Conservation (phyloP, 1,139 yeast genomes). For the Meyerozyma carpophila region DNA sequence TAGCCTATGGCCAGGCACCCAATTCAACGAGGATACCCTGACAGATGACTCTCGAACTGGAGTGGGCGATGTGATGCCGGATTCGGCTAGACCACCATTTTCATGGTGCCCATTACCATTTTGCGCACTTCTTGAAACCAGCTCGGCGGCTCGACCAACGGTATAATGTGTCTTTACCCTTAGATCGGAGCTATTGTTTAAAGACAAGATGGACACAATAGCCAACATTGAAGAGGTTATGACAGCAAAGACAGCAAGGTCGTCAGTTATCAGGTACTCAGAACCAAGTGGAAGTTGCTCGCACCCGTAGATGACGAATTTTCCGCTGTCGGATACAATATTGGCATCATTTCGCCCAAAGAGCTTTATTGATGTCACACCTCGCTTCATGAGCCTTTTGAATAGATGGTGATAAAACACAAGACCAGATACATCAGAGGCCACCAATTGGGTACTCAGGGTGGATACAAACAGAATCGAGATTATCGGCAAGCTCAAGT, state of each 20-base stretch:
- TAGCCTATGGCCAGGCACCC: constrained; percentile 46
- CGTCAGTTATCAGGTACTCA: constrained; percentile 45
- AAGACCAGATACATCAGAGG: constrained; percentile 57
- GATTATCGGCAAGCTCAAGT: constrained; percentile 42
- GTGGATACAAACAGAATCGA: constrained; percentile 51
- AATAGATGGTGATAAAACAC: constrained; percentile 57
- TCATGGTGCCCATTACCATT: background rate
- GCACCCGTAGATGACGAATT: constrained; percentile 21
- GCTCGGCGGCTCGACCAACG: constrained; percentile 19
- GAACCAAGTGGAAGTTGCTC: constrained; percentile 53
- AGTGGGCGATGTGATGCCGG: background rate
- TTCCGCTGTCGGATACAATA: constrained; percentile 9
- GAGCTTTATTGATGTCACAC: constrained; percentile 45
- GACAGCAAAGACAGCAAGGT: constrained; percentile 56
- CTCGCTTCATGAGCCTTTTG: constrained; percentile 47
- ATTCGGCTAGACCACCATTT: background rate
- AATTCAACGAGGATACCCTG: constrained; percentile 46
- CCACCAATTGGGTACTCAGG: constrained; percentile 52
- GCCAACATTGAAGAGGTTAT: constrained; percentile 48
- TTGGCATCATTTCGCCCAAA: constrained; percentile 44
- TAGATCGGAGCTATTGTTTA: constrained; percentile 24
- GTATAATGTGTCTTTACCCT: constrained; percentile 49
- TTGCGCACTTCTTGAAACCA: background rate
- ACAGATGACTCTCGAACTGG: constrained; percentile 7
- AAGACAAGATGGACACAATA: constrained; percentile 53